Evolutionary conservation across 176 grass and related monocot genomes (phyloP), one percentile per base, ranked within the genome.

Genomic region (Carex littledalei): DNA sequence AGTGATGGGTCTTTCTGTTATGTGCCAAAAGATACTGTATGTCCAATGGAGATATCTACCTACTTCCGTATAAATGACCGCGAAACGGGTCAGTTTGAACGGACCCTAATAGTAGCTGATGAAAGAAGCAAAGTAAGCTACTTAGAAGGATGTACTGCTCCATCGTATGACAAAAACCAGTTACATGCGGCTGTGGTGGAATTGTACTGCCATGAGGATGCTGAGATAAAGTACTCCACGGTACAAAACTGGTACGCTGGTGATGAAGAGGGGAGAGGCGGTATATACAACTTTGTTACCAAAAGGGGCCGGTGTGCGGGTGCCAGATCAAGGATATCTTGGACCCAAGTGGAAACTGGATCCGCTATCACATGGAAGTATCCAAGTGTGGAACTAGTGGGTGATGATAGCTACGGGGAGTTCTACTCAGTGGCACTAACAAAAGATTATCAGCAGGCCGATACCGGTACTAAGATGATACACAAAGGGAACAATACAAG

Each of bases 331-430:
- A 94, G 92, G 74, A 99, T 99, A 47, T 99, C 96, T 60, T 99
- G 96, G 93, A 94, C 96, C 17, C 96, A 99, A 85, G 96, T 99
- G 65, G 96, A 99, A 82, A 99, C 96, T 29, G 96, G 96, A 17
- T 99, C 93, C 3, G 96, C 96, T 55, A 99, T 99, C 41, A 99
- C 96, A 4, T 95, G 96, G 96, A 99, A 99, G 74, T 99, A 99
- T 78, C 96, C 96, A 0, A 99, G 93, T 41, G 93, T 99, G 45
- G 91, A 92, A 82, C 88, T 99, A 17, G 58, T 89, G 2, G 96
- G 96, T 41, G 93, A 99, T 16, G 88, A 92, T 72, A 89, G 90
- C 24, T 90, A 95, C 20, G 96, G 96, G 3, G 96, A 99, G 84
- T 99, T 99, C 81, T 99, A 99, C 72, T 99, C 93, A 0, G 93